Evolutionary conservation across 148 eudicot genomes (phyloP), one percentile per base, ranked within the genome.

Genomic region (Selenicereus undatus): DNA sequence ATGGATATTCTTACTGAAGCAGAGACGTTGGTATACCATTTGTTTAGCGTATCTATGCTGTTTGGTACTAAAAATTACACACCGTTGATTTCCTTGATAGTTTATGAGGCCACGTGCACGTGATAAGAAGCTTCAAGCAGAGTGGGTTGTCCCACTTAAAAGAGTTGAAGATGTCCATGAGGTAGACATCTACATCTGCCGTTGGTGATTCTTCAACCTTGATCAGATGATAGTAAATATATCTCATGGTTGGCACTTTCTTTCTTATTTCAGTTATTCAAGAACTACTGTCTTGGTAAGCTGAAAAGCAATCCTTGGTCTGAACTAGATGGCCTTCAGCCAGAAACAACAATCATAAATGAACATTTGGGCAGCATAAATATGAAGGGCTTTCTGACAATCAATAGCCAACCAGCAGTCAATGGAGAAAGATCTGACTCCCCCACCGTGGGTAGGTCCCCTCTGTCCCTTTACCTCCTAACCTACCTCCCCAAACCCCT

Each of bases 391-490:
- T 93, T 93, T 76, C 93, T 93, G 84, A 93, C 99, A 30, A 90
- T 93, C 84, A 95, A 95, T 77, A 95, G 99, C 85, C 99, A 93
- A 84, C 99, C 99, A 24, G 92, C 99, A n/a, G 97, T 95, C 54
- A 95, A 93, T 79, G 99, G 97, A 76, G 93, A 86, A 75, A 88
- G 83, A 81, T 95, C 99, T 42, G 99, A 93, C 87, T 90, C 95
- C 73, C 91, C 91, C 20, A 45, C 93, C 75, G 90, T 95, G 78
- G 99, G 99, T 95, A 88, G 81, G 93, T 56, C 22, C 22, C 22
- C 62, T 52, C 6, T 56, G 21, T 18, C 22, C 8, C 22, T 56
- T 7, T 2, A 7, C 43, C 43, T 39, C 43, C 43, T 39, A 39
- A 39, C 5, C 43, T 4, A 2, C 5, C 43, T 39, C 43, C 43